These are phyloP conservation scores for Oenanthe sinensis DNA, from an alignment of 129 eudicot species.

Conservation along the genomic window DNA sequence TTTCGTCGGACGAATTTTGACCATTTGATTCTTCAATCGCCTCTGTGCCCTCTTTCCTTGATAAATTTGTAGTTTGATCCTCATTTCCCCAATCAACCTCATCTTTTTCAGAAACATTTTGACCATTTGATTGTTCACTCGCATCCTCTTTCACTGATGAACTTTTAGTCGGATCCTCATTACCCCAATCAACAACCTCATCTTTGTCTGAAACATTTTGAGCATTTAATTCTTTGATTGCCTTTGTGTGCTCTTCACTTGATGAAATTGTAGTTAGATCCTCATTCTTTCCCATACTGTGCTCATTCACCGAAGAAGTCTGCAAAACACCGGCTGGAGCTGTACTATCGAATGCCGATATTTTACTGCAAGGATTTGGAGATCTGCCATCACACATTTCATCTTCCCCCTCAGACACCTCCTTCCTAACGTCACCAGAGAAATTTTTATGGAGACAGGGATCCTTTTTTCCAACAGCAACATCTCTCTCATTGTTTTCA, in stretches of 20 bases:
- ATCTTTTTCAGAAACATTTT: slow-evolving; percentile 14
- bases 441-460: not conserved
- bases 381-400: slow-evolving; percentile 24
- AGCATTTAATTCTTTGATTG: slow-evolving; percentile 14
- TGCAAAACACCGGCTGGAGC: slow-evolving; percentile 1
- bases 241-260: slow-evolving; percentile 23
- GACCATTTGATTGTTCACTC: slow-evolving; percentile 16
- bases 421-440: slow-evolving; percentile 1
- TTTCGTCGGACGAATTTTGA: not conserved
- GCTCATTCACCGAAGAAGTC: slow-evolving; percentile 15
- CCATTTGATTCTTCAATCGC: slow-evolving; percentile 16
- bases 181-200: slow-evolving; percentile 30
- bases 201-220: slow-evolving; percentile 14
- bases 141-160: slow-evolving; percentile 21
- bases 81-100: slow-evolving; percentile 29
- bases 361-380: slow-evolving; percentile 18
- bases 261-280: slow-evolving; percentile 23
- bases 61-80: slow-evolving; percentile 22
- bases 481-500: slow-evolving; percentile 11
- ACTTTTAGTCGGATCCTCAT: slow-evolving; percentile 24
- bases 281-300: slow-evolving; percentile 14
- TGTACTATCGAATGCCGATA: slow-evolving; percentile 2
- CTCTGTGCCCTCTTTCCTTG: slow-evolving; percentile 25
- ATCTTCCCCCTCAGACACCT: slow-evolving; percentile 16
- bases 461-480: slow-evolving; percentile 19